Conservation (phyloP, 768 basidiomycete genomes). For the Hemileccinum impolitum region DNA sequence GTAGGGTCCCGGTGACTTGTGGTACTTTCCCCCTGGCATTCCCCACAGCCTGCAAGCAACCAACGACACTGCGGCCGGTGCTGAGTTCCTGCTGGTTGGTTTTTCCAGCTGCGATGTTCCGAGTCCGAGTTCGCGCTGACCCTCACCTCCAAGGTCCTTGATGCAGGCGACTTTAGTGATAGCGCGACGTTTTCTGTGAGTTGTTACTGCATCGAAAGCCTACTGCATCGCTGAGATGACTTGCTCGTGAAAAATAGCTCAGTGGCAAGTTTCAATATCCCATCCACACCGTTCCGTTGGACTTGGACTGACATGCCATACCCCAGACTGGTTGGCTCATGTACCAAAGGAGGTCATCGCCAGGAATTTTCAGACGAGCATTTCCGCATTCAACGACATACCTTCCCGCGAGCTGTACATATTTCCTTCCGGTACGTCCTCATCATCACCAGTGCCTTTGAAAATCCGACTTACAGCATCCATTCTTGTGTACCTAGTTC, state of each 20-base stretch:
- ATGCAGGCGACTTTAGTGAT: slow-evolving; percentile 43
- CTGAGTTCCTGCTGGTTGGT: slow-evolving; percentile 46
- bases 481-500: slow-evolving; percentile 26
- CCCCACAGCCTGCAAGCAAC: slow-evolving; percentile 53
- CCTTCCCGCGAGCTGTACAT: slow-evolving; percentile 54
- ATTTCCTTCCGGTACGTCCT: slow-evolving; percentile 33
- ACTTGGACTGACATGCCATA: neutral
- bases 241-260: neutral
- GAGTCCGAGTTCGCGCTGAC: neutral
- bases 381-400: slow-evolving; percentile 49
- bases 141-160: slow-evolving; percentile 23
- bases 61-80: slow-evolving; percentile 37
- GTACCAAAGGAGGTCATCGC: slow-evolving; percentile 51
- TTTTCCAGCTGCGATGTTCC: too few species aligned
- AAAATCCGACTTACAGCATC: neutral
- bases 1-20: slow-evolving; percentile 42
- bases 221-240: neutral
- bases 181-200: slow-evolving; percentile 46
- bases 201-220: neutral
- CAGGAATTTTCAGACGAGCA: slow-evolving; percentile 52
- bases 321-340: slow-evolving; percentile 61
- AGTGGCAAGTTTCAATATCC: slow-evolving; percentile 23
- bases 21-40: slow-evolving; percentile 54
- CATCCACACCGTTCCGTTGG: neutral
- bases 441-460: neutral